phyloP scores from a whole-genome alignment of 2,329 filamentous ascomycete genomes.

The Paraconiothyrium sp. region DNA sequence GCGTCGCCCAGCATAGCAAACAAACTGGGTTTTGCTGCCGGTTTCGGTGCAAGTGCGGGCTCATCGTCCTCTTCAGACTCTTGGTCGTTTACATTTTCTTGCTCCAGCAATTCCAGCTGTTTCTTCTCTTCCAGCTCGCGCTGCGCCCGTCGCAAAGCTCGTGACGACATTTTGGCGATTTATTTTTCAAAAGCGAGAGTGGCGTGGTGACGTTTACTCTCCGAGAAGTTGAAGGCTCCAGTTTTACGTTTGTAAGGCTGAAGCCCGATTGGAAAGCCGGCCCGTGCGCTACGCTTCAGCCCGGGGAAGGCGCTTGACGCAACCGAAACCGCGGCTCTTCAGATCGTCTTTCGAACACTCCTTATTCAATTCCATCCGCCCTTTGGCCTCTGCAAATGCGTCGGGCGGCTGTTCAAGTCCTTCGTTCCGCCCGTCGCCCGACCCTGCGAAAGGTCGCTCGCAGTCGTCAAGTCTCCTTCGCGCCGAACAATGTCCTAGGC shows the following conservation, averaged over 20 bases:
- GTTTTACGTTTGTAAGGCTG: constrained; percentile 17
- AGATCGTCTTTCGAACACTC: neutral
- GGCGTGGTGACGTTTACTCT: constrained; percentile 12
- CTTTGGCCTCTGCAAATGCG: constrained; percentile 67
- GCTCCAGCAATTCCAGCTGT: constrained; percentile 53
- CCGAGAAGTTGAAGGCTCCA: neutral
- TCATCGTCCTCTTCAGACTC: constrained; percentile 50
- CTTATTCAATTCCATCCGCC: neutral
- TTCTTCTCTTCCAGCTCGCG: constrained; percentile 68
- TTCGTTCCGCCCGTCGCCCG: constrained; percentile 74
- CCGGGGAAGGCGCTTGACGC: constrained; percentile 1
- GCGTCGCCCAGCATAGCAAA: constrained; percentile 58
- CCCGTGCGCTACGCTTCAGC: constrained; percentile 4
- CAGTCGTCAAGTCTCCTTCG: constrained; percentile 51
- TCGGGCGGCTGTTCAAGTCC: constrained; percentile 73
- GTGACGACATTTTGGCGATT: constrained; percentile 65
- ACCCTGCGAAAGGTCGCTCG: constrained; percentile 69
- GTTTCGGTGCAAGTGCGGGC: constrained; percentile 22
- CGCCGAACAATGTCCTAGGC: constrained; percentile 56
- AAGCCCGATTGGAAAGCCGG: constrained; percentile 3
- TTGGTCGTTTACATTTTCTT: constrained; percentile 45
- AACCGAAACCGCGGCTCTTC: constrained; percentile 17
- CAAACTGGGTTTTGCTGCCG: constrained; percentile 52
- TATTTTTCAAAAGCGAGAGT: constrained; percentile 17
- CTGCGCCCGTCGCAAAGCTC: constrained; percentile 71